Conservation (phyloP, 129 eudicot species). For the Arctium lappa region DNA sequence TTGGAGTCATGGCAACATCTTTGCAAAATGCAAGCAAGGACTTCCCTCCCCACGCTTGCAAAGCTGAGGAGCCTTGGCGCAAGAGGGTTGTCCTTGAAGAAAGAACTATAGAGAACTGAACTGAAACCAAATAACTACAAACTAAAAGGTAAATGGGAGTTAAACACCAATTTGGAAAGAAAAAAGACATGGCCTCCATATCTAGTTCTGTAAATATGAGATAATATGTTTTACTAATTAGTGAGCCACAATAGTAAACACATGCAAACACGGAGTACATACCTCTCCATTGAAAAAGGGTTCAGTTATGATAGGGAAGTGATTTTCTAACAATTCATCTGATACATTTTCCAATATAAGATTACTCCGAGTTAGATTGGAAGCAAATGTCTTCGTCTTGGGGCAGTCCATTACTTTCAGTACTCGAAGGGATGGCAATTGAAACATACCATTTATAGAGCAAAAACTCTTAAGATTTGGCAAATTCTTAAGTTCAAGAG, state of each 20-base stretch:
- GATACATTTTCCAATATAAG: slow-evolving; percentile 2
- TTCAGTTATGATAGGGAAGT: not conserved
- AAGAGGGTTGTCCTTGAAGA: too few relatives aligned
- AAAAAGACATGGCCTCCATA: not conserved
- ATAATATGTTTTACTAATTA: not conserved
- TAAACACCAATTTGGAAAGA: not conserved
- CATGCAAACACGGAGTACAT: not conserved
- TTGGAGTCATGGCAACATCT: not conserved
- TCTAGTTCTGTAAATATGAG: not conserved
- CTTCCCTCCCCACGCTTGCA: too few relatives aligned
- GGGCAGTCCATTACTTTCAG: slow-evolving; percentile 25
- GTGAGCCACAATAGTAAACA: not conserved
- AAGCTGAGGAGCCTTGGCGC: too few relatives aligned
- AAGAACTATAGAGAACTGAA: too few relatives aligned
- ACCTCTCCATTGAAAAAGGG: slow-evolving; percentile 26
- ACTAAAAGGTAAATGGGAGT: not conserved
- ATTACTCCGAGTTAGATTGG: slow-evolving; percentile 3
- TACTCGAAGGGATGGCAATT: slow-evolving; percentile 20
- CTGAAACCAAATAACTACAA: not conserved
- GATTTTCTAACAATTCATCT: not conserved
- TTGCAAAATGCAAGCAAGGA: not conserved
- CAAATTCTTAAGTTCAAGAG: slow-evolving; percentile 30
- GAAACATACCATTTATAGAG: slow-evolving; percentile 11
- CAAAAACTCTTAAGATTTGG: slow-evolving; percentile 29
- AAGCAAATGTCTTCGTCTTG: slow-evolving; percentile 19